Conservation (phyloP, 495 filamentous ascomycete species). For the Aspergillus hancockii region DNA sequence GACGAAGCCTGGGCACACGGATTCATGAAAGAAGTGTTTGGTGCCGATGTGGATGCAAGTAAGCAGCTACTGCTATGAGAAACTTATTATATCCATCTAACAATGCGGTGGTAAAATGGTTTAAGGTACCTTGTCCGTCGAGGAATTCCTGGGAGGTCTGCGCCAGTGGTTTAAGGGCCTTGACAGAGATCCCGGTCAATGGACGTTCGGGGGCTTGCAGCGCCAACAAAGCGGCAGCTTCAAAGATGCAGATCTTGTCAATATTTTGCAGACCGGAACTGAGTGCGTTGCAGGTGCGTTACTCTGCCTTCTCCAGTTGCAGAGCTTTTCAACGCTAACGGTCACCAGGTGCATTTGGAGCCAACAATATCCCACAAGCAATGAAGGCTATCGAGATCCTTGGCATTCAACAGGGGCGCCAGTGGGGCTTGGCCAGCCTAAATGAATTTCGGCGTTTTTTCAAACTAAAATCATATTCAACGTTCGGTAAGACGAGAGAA, state of each 20-base stretch:
- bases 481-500: constrained; percentile 39
- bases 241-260: constrained; percentile 20
- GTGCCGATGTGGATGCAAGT: constrained; percentile 9
- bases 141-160: constrained; percentile 9
- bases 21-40: constrained; percentile 35
- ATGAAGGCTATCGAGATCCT: constrained; percentile 71
- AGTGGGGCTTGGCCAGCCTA: constrained; percentile 69
- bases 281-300: constrained; percentile 25
- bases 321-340: background rate
- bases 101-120: constrained; percentile 40
- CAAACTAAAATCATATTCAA: constrained; percentile 62
- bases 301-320: too few species aligned
- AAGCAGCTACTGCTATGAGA: background rate
- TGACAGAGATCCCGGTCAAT: constrained; percentile 26
- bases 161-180: constrained; percentile 10
- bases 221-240: constrained; percentile 15
- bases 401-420: constrained; percentile 69
- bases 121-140: constrained; percentile 2
- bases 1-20: constrained; percentile 49
- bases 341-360: constrained; percentile 45
- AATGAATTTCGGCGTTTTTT: constrained; percentile 81
- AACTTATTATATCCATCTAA: background rate
- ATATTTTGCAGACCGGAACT: constrained; percentile 14
- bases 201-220: constrained; percentile 15
- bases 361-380: constrained; percentile 64